Evolutionary conservation across 345 rosid species (phyloP).

Genomic region (Turnera subulata): DNA sequence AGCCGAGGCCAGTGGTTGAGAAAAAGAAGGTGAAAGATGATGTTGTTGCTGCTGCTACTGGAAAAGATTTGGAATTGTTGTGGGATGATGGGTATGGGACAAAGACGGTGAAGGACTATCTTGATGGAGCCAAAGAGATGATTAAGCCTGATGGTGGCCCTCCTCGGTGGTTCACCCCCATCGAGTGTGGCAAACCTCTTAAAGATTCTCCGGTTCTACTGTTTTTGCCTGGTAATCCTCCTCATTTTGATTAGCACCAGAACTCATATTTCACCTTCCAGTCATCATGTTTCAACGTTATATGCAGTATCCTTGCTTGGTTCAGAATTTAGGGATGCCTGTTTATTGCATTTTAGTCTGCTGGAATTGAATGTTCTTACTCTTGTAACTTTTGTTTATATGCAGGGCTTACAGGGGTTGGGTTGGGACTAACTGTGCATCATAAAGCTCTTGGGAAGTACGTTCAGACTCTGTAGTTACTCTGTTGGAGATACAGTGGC

Average conservation of each 20-base stretch:
- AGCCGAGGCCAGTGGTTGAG: slow-evolving; percentile 19
- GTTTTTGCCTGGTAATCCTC: slow-evolving; percentile 70
- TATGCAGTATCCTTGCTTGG: too few species aligned
- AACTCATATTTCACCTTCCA: too few species aligned
- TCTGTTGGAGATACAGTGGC: too few species aligned
- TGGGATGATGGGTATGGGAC: slow-evolving; percentile 93
- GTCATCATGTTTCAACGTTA: too few species aligned
- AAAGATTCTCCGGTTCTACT: slow-evolving; percentile 65
- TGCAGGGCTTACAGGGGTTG: slow-evolving; percentile 72
- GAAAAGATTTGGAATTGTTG: slow-evolving; percentile 44
- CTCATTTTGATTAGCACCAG: too few species aligned
- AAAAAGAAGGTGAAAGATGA: slow-evolving; percentile 27
- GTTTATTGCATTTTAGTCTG: too few species aligned
- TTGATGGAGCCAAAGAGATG: slow-evolving; percentile 50
- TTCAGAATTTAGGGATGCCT: too few species aligned
- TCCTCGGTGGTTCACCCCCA: slow-evolving; percentile 90
- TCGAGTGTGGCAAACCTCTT: slow-evolving; percentile 69
- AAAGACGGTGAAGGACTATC: slow-evolving; percentile 54
- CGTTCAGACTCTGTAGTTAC: slow-evolving; percentile 28
- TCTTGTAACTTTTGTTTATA: too few species aligned
- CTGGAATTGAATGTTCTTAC: too few species aligned
- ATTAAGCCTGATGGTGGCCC: slow-evolving; percentile 69
- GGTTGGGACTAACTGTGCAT: slow-evolving; percentile 75
- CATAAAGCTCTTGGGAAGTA: slow-evolving; percentile 78
- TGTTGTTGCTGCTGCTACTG: too few species aligned